Conservation (phyloP, 768 basidiomycete genomes). For the Tylopilus sp. region DNA sequence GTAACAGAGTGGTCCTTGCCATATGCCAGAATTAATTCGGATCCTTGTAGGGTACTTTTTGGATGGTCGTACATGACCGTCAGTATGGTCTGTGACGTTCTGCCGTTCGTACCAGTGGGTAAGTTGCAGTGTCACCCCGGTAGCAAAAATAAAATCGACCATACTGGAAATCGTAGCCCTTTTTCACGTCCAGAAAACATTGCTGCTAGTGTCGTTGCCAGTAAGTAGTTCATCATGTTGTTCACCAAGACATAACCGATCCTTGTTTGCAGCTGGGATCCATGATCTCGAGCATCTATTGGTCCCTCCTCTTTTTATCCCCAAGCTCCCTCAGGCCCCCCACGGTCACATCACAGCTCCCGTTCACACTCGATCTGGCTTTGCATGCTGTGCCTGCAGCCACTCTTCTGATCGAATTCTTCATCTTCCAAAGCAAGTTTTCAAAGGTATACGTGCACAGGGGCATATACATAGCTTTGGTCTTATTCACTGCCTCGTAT, state of each 20-base stretch:
- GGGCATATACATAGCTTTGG: conserved; percentile 9
- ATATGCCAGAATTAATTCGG: neutral
- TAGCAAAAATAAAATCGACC: too few relatives aligned
- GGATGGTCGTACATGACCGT: conserved; percentile 42
- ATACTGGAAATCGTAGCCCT: neutral
- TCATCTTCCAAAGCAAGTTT: conserved; percentile 60
- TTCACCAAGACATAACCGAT: too few relatives aligned
- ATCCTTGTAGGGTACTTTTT: conserved; percentile 22
- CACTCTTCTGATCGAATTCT: conserved; percentile 62
- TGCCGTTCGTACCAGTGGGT: conserved; percentile 35
- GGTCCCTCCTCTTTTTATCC: too few relatives aligned
- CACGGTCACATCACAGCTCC: too few relatives aligned
- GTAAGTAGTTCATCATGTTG: conserved; percentile 31
- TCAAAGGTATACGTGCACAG: conserved; percentile 9
- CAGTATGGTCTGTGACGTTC: conserved; percentile 38
- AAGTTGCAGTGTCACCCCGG: conserved; percentile 10
- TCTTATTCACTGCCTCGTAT: conserved; percentile 46
- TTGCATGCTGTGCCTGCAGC: conserved; percentile 64
- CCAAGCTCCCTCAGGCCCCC: conserved; percentile 23
- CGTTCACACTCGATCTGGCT: conserved; percentile 46
- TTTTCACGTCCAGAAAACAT: conserved; percentile 49
- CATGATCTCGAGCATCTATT: neutral
- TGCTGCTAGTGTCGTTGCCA: conserved; percentile 65
- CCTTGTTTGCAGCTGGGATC: conserved; percentile 26
- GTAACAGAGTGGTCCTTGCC: conserved; percentile 31